These are phyloP conservation scores for Amanita inopinata DNA, from an alignment of 768 basidiomycete genomes.

Conservation along the genomic window DNA sequence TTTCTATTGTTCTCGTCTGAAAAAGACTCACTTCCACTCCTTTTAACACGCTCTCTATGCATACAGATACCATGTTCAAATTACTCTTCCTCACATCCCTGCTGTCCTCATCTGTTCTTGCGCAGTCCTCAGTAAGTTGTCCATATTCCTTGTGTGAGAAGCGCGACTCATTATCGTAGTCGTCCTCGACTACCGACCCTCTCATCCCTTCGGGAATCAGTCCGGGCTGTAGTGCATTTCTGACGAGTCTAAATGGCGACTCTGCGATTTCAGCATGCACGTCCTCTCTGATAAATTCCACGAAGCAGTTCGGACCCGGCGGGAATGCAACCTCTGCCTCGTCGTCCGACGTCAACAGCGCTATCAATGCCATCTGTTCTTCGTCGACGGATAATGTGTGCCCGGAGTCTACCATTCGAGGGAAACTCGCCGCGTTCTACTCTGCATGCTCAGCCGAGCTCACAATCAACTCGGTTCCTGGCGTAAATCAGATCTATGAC, in stretches of 20 bases:
- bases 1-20: slow-evolving; percentile 16
- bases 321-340: slow-evolving; percentile 30
- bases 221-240: slow-evolving; percentile 43
- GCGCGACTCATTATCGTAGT: not conserved
- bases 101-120: slow-evolving; percentile 40
- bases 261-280: slow-evolving; percentile 51
- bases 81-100: slow-evolving; percentile 43
- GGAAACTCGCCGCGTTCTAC: slow-evolving; percentile 61
- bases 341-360: slow-evolving; percentile 34
- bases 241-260: slow-evolving; percentile 56
- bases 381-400: slow-evolving; percentile 37
- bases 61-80: slow-evolving; percentile 33
- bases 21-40: slow-evolving; percentile 39
- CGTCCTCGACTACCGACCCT: slow-evolving; percentile 26
- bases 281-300: slow-evolving; percentile 46
- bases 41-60: slow-evolving; percentile 23
- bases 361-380: slow-evolving; percentile 50
- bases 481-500: slow-evolving; percentile 68
- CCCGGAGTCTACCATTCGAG: slow-evolving; percentile 45
- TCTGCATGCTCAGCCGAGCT: slow-evolving; percentile 65
- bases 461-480: slow-evolving; percentile 31
- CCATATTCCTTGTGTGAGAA: not conserved
- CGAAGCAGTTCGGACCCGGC: slow-evolving; percentile 43
- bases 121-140: slow-evolving; percentile 34
- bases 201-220: slow-evolving; percentile 66